Conservation (phyloP, 345 rosid genomes). For the Eutrema yunnanense region DNA sequence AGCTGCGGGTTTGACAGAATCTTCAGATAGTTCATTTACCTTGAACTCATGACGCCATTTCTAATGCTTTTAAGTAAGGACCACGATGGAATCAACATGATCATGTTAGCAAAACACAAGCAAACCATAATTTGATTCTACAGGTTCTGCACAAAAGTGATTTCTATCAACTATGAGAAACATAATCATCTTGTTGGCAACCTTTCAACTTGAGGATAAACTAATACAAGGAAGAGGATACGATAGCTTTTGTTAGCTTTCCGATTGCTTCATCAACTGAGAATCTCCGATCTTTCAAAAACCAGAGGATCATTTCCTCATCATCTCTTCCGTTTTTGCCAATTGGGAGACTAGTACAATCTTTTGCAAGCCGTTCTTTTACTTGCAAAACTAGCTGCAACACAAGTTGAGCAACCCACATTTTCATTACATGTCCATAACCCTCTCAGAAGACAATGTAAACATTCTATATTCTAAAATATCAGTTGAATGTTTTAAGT, state of each 20-base stretch:
- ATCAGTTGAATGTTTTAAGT: background rate
- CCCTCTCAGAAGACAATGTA: background rate
- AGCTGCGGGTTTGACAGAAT: constrained; percentile 49
- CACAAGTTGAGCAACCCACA: background rate
- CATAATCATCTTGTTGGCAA: background rate
- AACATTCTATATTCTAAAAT: background rate
- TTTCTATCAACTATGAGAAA: background rate
- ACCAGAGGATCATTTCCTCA: constrained; percentile 92
- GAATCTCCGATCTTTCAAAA: constrained; percentile 65
- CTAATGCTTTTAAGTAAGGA: constrained; percentile 33
- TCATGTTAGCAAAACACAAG: background rate
- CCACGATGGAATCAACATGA: background rate
- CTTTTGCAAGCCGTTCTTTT: constrained; percentile 58
- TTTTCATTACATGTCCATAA: background rate
- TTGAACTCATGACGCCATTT: constrained; percentile 85
- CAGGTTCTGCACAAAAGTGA: background rate
- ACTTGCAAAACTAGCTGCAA: constrained; percentile 77
- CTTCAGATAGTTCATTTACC: constrained; percentile 61
- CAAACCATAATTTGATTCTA: background rate
- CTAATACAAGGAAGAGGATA: constrained; percentile 41
- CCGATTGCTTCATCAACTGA: constrained; percentile 55
- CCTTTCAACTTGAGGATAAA: background rate
- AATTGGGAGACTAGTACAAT: constrained; percentile 50
- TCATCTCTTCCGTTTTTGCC: constrained; percentile 92
- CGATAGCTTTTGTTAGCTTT: constrained; percentile 70